phyloP scores from a whole-genome alignment of 2,329 filamentous ascomycete species.

The Delphinella strobiligena region DNA sequence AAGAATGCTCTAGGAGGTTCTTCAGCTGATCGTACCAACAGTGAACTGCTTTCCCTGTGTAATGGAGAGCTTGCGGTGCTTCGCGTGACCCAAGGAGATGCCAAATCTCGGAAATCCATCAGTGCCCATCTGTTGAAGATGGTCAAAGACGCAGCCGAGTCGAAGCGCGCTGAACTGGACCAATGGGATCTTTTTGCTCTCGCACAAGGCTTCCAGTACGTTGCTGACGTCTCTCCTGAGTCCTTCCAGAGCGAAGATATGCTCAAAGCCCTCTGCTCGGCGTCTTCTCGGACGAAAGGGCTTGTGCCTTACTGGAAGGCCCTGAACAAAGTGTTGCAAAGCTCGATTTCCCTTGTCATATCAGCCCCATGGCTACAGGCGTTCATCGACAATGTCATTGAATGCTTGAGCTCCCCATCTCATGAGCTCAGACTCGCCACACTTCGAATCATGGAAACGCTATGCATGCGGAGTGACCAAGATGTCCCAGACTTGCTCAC shows the following conservation, averaged over 20 bases:
- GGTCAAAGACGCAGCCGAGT: conserved; percentile 2
- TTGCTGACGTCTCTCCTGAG: conserved; percentile 4
- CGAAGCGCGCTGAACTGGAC: background rate
- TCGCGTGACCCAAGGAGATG: conserved; percentile 5
- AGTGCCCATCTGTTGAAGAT: conserved; percentile 1
- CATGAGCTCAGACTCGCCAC: conserved; percentile 63
- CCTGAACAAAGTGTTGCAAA: conserved; percentile 2
- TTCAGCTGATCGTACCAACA: background rate
- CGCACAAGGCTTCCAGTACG: conserved; percentile 8
- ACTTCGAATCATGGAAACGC: conserved; percentile 55
- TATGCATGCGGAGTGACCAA: conserved; percentile 39
- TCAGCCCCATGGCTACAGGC: conserved; percentile 44
- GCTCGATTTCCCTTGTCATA: background rate
- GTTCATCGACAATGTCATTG: conserved; percentile 53
- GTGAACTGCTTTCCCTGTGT: conserved; percentile 4
- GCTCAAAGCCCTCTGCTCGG: conserved; percentile 4
- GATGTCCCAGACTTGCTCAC: conserved; percentile 41
- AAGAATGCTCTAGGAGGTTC: conserved; percentile 3
- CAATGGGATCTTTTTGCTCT: conserved; percentile 7
- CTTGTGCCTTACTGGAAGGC: conserved; percentile 8
- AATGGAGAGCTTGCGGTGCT: conserved; percentile 5
- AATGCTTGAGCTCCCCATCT: conserved; percentile 63
- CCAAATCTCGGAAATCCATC: conserved; percentile 4
- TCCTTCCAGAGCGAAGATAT: conserved; percentile 4
- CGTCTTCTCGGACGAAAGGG: conserved; percentile 4